These are phyloP conservation scores for Daldinia sp. DNA, from an alignment of 2,329 filamentous ascomycete genomes.

Conservation along the genomic window DNA sequence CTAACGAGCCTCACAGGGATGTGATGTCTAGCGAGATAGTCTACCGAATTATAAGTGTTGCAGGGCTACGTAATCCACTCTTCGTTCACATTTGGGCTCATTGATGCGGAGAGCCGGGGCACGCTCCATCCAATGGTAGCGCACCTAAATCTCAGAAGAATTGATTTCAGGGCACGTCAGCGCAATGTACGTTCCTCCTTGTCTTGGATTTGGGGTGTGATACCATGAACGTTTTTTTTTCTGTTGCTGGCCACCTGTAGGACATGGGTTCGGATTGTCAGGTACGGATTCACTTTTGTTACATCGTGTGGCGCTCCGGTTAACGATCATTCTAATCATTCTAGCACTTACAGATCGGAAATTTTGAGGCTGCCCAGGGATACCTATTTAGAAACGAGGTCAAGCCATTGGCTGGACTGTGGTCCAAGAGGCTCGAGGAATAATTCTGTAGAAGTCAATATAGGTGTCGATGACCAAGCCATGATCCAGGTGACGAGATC, in stretches of 20 bases:
- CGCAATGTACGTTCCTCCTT: conserved; percentile 31
- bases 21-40: conserved; percentile 6
- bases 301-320: conserved; percentile 8
- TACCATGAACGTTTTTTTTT: conserved; percentile 38
- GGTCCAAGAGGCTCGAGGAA: not conserved
- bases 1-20: conserved; percentile 10
- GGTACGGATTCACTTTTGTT: conserved; percentile 37
- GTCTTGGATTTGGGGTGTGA: conserved; percentile 38
- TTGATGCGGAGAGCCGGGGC: conserved; percentile 42
- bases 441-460: not conserved
- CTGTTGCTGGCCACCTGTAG: conserved; percentile 37
- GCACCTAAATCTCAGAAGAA: conserved; percentile 36
- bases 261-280: conserved; percentile 28
- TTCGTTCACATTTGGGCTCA: conserved; percentile 42
- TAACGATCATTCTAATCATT: conserved; percentile 32
- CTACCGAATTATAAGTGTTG: not conserved
- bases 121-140: conserved; percentile 18
- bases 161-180: conserved; percentile 35
- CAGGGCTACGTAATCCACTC: conserved; percentile 9
- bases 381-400: not conserved
- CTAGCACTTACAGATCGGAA: conserved; percentile 32
- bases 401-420: not conserved
- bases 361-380: conserved; percentile 18
- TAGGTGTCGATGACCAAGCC: not conserved
- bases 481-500: conserved; percentile 10